Percentiles rank a stretch among this genome's conserved stretches.
Evolutionary conservation across 495 filamentous ascomycete genomes (phyloP).

Genomic region (Usnea hakonensis): DNA sequence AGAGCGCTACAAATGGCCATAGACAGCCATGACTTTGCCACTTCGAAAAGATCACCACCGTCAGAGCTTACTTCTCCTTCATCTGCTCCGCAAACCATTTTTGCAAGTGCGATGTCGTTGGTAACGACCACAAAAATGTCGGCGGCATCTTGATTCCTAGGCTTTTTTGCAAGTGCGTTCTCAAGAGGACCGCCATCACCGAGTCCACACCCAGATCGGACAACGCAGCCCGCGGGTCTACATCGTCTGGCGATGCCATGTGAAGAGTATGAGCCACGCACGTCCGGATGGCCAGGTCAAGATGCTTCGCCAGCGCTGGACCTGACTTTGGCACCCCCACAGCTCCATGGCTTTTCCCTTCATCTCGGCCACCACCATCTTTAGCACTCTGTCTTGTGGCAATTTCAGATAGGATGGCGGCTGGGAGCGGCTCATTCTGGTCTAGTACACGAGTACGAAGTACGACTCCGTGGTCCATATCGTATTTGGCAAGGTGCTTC

Average conservation of each 20-base stretch:
- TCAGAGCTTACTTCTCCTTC: neutral
- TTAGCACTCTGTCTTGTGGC: neutral
- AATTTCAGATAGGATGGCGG: constrained; percentile 32
- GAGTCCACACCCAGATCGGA: constrained; percentile 38
- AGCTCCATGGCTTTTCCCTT: neutral
- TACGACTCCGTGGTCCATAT: constrained; percentile 35
- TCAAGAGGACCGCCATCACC: constrained; percentile 38
- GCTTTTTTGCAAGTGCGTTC: constrained; percentile 32
- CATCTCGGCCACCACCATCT: neutral
- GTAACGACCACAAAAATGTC: constrained; percentile 36
- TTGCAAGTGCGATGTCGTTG: constrained; percentile 34
- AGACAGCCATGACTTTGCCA: too few relatives aligned
- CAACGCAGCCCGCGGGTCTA: constrained; percentile 32
- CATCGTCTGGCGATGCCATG: constrained; percentile 24
- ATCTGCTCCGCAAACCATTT: constrained; percentile 24
- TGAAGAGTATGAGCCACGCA: constrained; percentile 30
- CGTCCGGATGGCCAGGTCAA: constrained; percentile 24
- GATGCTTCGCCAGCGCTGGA: constrained; percentile 17
- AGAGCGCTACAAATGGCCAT: too few relatives aligned
- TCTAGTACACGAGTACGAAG: constrained; percentile 27
- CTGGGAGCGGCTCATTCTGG: constrained; percentile 23
- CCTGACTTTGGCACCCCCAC: neutral
- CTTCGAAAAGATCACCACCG: too few relatives aligned
- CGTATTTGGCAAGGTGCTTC: constrained; percentile 30
- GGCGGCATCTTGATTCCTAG: constrained; percentile 37